Conservation (phyloP, 2,329 filamentous ascomycete genomes). For the Sporothrix euskadiensis region DNA sequence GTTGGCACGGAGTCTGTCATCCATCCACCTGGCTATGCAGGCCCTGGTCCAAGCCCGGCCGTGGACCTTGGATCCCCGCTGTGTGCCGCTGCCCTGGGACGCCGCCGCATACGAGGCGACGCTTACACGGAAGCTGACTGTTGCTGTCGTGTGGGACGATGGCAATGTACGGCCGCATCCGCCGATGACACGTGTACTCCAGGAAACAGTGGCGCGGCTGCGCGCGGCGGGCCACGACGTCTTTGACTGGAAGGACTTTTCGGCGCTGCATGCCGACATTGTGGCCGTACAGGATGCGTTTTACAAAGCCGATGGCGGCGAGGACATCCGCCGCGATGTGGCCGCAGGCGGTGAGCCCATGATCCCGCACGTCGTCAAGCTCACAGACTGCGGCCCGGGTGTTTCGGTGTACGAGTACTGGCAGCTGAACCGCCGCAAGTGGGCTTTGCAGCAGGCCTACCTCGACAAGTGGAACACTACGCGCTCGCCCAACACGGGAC, state of each 20-base stretch:
- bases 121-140: constrained; percentile 35
- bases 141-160: constrained; percentile 30
- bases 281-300: constrained; percentile 50
- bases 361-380: constrained; percentile 58
- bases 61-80: constrained; percentile 65
- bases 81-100: constrained; percentile 63
- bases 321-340: constrained; percentile 61
- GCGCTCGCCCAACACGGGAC: constrained; percentile 46
- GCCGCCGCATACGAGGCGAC: constrained; percentile 44
- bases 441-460: constrained; percentile 55
- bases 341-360: constrained; percentile 58
- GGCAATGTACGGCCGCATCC: constrained; percentile 56
- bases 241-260: constrained; percentile 52
- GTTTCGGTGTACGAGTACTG: constrained; percentile 67
- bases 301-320: constrained; percentile 63
- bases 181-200: constrained; percentile 58
- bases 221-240: constrained; percentile 53
- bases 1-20: constrained; percentile 56
- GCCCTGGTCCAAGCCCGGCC: constrained; percentile 57
- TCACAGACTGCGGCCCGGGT: constrained; percentile 53
- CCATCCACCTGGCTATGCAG: constrained; percentile 54
- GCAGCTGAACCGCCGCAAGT: constrained; percentile 63
- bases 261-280: constrained; percentile 54
- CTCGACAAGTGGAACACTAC: constrained; percentile 58
- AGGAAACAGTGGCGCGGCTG: constrained; percentile 45